These are phyloP conservation scores for Pythium insidiosum DNA, from an alignment of 352 stramenopile species.

Conservation along the genomic window DNA sequence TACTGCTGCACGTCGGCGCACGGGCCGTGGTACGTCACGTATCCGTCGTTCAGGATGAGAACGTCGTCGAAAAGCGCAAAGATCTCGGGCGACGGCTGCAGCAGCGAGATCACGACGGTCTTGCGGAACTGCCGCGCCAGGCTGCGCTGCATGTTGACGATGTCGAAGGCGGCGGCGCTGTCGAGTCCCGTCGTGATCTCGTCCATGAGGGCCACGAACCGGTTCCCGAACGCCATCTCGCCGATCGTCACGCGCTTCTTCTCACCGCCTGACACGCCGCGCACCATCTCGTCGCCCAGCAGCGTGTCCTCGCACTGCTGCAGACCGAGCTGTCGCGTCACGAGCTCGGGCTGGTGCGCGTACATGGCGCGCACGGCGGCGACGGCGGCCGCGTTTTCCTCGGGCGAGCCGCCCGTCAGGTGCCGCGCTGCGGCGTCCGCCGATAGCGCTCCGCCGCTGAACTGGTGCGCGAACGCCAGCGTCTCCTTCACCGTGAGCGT, in stretches of 20 bases:
- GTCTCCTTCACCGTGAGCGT: conserved; percentile 27
- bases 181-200: conserved; percentile 92
- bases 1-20: conserved; percentile 12
- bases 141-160: conserved; percentile 50
- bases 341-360: conserved; percentile 24
- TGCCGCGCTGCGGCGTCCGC: conserved; percentile 16
- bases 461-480: conserved; percentile 20
- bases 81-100: conserved; percentile 21
- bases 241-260: conserved; percentile 31
- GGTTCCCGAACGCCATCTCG: conserved; percentile 67
- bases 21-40: conserved; percentile 20
- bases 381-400: conserved; percentile 13
- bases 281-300: conserved; percentile 29
- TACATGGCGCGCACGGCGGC: conserved; percentile 11
- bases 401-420: conserved; percentile 20
- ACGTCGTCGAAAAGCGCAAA: conserved; percentile 20
- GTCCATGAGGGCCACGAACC: conserved; percentile 75
- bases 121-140: conserved; percentile 20
- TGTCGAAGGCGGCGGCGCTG: conserved; percentile 85
- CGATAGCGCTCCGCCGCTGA: conserved; percentile 7
- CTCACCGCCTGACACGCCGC: conserved; percentile 37
- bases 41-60: conserved; percentile 12
- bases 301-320: conserved; percentile 33
- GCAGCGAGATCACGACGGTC: conserved; percentile 21
- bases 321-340: conserved; percentile 25